A percentile compares a stretch with the other conserved stretches of the same genome.
These are phyloP conservation scores for Flagelloscypha sp. DNA, from an alignment of 768 basidiomycete genomes.

Conservation along the genomic window DNA sequence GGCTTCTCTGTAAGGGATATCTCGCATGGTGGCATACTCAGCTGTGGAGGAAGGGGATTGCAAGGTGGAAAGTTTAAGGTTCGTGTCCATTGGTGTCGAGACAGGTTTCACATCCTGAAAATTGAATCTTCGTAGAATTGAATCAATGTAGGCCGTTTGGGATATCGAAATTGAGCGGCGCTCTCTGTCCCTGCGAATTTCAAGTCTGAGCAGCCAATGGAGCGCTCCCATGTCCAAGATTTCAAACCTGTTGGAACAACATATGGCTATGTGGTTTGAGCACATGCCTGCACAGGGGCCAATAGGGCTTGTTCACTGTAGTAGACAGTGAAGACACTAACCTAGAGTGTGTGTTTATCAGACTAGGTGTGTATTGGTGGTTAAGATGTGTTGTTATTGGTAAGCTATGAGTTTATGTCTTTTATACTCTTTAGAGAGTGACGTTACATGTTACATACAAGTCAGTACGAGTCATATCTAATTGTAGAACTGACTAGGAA, in stretches of 20 bases:
- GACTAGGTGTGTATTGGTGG: no score
- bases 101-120: constrained; percentile 18
- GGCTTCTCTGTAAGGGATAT: constrained; percentile 17
- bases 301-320: constrained; percentile 19
- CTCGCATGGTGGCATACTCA: constrained; percentile 8
- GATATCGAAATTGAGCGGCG: constrained; percentile 19
- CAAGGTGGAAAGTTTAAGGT: constrained; percentile 12
- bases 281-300: constrained; percentile 16
- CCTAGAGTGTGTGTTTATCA: no score
- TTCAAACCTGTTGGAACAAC: constrained; percentile 7
- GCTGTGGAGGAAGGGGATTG: background rate
- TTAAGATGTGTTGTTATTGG: no score
- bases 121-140: constrained; percentile 20
- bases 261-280: constrained; percentile 21
- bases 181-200: constrained; percentile 17
- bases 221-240: constrained; percentile 14
- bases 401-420: no score
- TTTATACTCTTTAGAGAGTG: no score
- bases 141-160: constrained; percentile 24
- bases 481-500: no score
- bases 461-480: no score
- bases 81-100: constrained; percentile 23
- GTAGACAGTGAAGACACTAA: no score
- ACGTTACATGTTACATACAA: no score
- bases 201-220: constrained; percentile 22